Base-by-base conservation (phyloP, 768 basidiomycete genomes). In the Rhodosporidiobolus sp. region DNA sequence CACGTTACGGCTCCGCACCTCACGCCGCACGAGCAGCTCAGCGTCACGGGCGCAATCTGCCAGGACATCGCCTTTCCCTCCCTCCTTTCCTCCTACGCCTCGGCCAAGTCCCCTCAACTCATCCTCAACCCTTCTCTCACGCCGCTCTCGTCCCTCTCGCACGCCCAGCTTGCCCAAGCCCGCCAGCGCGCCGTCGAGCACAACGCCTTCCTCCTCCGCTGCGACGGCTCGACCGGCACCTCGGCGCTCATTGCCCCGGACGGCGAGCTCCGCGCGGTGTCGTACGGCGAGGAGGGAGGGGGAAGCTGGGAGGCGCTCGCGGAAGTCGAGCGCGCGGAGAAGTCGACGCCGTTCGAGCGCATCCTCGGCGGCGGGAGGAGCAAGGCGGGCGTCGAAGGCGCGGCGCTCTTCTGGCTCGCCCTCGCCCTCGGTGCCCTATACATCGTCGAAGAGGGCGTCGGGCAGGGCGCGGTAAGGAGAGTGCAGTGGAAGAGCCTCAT, bases 81-180 rank as follows among this genome's bases (percentile, higher is more conserved):
- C 10, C 63, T 73, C 38, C 5, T 73, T 20, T 2, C 24, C 22
- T 53, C 61, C 1, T 73, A 35, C 65, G 3, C 34, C 32, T 22
- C 20, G 0, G 28, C 52, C 35, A 32, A 16, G 16, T 20, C 38
- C 35, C 72, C 58, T 30, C 64, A 61, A 10, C 61, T 69, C 28
- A 56, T 74, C 56, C 50, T 66, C n/a, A 69, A 67, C 73, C 73
- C 73, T 19, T 69, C 73, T 16, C 32, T 28, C 32, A 28, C 43
- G 11, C 73, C 73, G 0, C 20, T 43, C 16, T 26, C 43, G 1
- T 34, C n/a, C 4, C 49, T 53, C 63, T 56, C 61, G 10, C 34
- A 49, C 60, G 43, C 61, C 5, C 60, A 66, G 20, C 17, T 63
- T 26, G 32, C 34, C 14, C 73, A 69, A 52, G 59, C 61, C 16